phyloP scores from a whole-genome alignment of 192 early-diverging fungal species.

The Backusella sp. region DNA sequence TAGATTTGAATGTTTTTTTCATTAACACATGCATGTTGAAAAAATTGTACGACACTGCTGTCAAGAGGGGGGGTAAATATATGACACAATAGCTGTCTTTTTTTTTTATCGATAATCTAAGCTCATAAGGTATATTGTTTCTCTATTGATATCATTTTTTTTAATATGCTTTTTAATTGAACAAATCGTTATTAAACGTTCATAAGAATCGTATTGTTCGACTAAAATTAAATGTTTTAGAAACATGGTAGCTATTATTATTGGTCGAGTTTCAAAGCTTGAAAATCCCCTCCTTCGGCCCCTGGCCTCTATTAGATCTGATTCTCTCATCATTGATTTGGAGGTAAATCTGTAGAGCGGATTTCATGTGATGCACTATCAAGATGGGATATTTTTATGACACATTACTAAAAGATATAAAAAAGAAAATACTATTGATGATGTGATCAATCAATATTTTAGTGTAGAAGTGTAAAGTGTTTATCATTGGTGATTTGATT shows the following conservation, averaged over 20 bases:
- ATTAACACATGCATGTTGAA: neutral
- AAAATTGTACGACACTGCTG: neutral
- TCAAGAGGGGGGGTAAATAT: neutral
- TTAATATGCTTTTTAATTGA: neutral
- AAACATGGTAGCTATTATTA: neutral
- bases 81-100: neutral
- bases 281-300: neutral
- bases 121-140: neutral
- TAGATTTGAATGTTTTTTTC: neutral
- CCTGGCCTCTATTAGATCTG: neutral
- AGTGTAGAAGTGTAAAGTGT: neutral
- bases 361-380: neutral
- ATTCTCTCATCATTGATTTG: neutral
- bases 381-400: neutral
- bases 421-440: neutral
- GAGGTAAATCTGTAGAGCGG: neutral
- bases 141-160: neutral
- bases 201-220: neutral
- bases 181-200: neutral
- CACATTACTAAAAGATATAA: neutral
- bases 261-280: neutral
- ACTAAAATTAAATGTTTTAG: neutral
- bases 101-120: neutral
- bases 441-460: neutral
- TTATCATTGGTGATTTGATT: neutral